These are phyloP conservation scores for Dendrobium huoshanense DNA, from an alignment of 106 monocot species.

Conservation along the genomic window DNA sequence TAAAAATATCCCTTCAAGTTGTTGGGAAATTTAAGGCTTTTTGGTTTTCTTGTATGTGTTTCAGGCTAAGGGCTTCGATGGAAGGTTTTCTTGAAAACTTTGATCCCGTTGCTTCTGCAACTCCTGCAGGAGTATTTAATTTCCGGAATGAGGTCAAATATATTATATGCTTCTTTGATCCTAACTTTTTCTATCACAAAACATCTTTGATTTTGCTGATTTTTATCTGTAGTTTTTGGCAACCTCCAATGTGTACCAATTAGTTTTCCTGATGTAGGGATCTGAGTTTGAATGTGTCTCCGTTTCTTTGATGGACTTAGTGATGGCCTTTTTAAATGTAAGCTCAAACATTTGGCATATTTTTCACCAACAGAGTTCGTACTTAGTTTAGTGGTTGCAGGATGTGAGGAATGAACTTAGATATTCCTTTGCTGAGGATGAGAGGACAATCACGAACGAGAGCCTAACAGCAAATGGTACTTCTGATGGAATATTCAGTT, in stretches of 20 bases:
- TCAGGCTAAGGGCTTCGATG: constrained; percentile 87
- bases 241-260: neutral
- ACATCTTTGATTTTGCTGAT: neutral
- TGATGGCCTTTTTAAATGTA: constrained; percentile 81
- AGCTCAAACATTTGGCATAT: constrained; percentile 11
- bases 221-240: neutral
- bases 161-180: constrained; percentile 6
- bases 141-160: constrained; percentile 51
- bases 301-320: constrained; percentile 71
- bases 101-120: constrained; percentile 57
- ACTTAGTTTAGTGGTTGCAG: constrained; percentile 32
- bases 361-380: constrained; percentile 11
- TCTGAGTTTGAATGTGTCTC: constrained; percentile 90
- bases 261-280: constrained; percentile 32
- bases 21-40: no score
- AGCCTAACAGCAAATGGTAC: constrained; percentile 18
- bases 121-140: constrained; percentile 71
- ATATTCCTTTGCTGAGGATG: constrained; percentile 64
- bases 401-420: constrained; percentile 86
- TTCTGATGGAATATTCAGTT: constrained; percentile 9
- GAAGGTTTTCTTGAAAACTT: constrained; percentile 72
- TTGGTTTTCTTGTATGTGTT: constrained; percentile 2
- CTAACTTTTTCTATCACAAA: constrained; percentile 2
- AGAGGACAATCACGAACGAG: constrained; percentile 52
- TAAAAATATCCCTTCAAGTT: no score